Percentiles rank a stretch among this genome's conserved stretches.
These are phyloP conservation scores for Skeletonema menzelii DNA, from an alignment of 108 stramenopile genomes.

Conservation along the genomic window DNA sequence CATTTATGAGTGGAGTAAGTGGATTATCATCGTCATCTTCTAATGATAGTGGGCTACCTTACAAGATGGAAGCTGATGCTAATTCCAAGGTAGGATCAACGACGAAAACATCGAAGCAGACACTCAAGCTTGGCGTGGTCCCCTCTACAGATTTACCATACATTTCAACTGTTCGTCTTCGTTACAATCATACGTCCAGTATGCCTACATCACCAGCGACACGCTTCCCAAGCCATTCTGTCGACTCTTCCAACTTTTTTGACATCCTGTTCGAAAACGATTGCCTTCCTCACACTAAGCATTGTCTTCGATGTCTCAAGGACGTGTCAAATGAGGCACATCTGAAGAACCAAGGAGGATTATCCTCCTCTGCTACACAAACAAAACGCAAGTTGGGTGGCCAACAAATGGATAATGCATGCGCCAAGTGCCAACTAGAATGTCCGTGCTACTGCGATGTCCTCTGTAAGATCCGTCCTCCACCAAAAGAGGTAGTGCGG, in stretches of 20 bases:
- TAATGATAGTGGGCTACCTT: constrained; percentile 7
- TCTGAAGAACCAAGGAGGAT: background rate
- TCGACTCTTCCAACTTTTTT: constrained; percentile 54
- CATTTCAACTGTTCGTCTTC: constrained; percentile 45
- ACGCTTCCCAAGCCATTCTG: constrained; percentile 15
- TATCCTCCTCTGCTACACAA: background rate
- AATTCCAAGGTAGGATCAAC: background rate
- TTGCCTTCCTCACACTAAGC: constrained; percentile 46
- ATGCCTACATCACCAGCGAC: background rate
- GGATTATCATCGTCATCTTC: constrained; percentile 2
- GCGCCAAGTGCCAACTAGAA: constrained; percentile 35
- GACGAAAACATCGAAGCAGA: background rate
- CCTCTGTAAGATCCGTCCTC: constrained; percentile 51
- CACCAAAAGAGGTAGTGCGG: constrained; percentile 32
- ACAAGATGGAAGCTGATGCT: constrained; percentile 15
- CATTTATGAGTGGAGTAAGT: background rate
- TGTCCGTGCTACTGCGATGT: constrained; percentile 52
- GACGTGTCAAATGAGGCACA: constrained; percentile 33
- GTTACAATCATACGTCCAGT: constrained; percentile 18
- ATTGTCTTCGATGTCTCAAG: constrained; percentile 48
- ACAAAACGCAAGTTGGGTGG: background rate
- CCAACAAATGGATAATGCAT: constrained; percentile 18
- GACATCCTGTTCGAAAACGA: constrained; percentile 52
- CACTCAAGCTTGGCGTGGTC: constrained; percentile 26
- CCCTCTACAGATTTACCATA: constrained; percentile 32